Base-by-base conservation (phyloP, 192 early-diverging fungal species). In the Thamnidium elegans region DNA sequence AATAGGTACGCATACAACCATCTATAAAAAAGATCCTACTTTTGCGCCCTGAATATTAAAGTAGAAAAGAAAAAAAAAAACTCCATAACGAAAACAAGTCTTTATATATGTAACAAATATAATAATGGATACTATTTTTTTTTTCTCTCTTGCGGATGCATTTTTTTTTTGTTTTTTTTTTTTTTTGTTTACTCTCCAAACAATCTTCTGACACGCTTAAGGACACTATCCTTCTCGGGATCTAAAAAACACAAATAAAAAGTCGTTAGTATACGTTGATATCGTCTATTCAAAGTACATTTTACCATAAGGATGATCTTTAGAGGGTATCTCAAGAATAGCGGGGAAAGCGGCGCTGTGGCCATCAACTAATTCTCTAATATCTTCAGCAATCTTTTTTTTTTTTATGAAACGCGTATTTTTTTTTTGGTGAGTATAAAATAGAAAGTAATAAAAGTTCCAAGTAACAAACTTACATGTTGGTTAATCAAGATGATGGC, bases 401-500 rank as follows among this genome's bases (percentile, higher is more conserved):
- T 26, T 26, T 26, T 26, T 2, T 92, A 74, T 14, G 1, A 42
- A 51, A 43, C 7, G 34, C 31, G 23, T 56, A 44, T 39, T 39
- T 23, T 30, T 36, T 2, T 55, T 7, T 55, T 13, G 1, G 5
- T 44, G 4, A 17, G 31, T 58, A 1, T 14, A 32, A 10, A 68
- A n/a, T n/a, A n/a, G n/a, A 32, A 60, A 50, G 26, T 26, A 26
- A 26, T 26, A 60, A 31, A 60, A 50, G 23, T 36, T 59, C 32
- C 1, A 26, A 64, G 21, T 44, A 58, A 26, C 9, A 30, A 43
- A 43, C 80, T 66, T 73, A 94, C 93, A 78, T 94, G 90, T 75
- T 99, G 97, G 76, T 92, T 99, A 62, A 99, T 96, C 56, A 99
- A 69, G 55, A 99, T 90, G 68, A 99, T 97, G 45, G 94, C 97